Base-by-base conservation (phyloP, 2,329 filamentous ascomycete genomes). In the Aspergillus sclerotialis region DNA sequence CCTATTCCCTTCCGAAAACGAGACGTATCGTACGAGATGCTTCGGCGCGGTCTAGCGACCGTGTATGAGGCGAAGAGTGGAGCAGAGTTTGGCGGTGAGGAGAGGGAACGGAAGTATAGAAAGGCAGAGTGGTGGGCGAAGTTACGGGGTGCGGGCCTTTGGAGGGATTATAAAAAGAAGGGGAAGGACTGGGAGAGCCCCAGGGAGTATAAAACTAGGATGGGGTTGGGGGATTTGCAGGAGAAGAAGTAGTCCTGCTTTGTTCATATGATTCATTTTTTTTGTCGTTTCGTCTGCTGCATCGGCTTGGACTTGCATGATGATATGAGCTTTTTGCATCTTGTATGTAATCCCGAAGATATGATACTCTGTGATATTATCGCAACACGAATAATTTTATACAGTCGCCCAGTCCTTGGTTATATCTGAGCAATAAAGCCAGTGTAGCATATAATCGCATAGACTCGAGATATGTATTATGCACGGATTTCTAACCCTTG, bases 41-140 rank as follows among this genome's bases (percentile, higher is more conserved):
- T 98, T 42, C 84, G 79, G 64, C 72, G 68, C 14, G 92, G 92
- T 0, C 65, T 93, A 43, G 92, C 90, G 26, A 94, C 87, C 2
- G 82, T 92, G 3, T 98, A 96, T 58, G 92, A 96, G 64, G 90
- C 87, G 17, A 96, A 94, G 63, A 75, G 72, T 4, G 92, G 90
- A 3, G 82, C 78, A 13, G 92, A 96, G 56, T 98, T 92, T 69
- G 92, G 92, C 15, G 78, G 80, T 0, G 68, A 75, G 36, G 76
- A 80, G 49, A 52, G 61, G 45, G 65, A 72, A 45, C 46, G 45
- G 30, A 63, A 57, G 40, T 73, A 73, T 47, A 54, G 65, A 17
- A 51, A 55, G 12, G 66, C 67, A 2, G 70, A 73, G 40, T 58
- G 53, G 49, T 56, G 68, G 57, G 84, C 85, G 3, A 85, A 78